phyloP scores from a whole-genome alignment of 305 asterid species.

The Caryopteris hybrid region DNA sequence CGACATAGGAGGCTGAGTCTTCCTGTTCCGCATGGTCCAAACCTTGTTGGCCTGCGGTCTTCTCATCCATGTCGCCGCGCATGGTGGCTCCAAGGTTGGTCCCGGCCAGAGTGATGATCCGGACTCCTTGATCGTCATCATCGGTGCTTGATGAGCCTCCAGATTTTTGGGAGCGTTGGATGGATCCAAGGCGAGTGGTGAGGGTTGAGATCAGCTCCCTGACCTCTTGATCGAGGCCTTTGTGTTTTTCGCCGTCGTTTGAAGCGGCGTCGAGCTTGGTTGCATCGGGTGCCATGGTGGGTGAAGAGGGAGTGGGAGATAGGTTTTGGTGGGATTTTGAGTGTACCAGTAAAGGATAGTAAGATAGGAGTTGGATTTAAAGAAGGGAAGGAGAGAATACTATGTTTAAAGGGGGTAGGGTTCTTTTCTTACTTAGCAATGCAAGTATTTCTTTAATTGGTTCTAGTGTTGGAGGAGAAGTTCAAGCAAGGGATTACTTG shows the following conservation, averaged over 20 bases:
- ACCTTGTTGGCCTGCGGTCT: conserved; percentile 11
- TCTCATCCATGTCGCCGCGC: conserved; percentile 58
- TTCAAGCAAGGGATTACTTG: conserved; percentile 51
- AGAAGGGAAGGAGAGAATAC: background rate
- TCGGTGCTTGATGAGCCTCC: conserved; percentile 27
- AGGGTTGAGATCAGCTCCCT: conserved; percentile 54
- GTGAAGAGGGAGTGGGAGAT: background rate
- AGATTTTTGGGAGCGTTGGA: conserved; percentile 41
- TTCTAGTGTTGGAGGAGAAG: conserved; percentile 22
- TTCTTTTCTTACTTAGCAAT: conserved; percentile 42
- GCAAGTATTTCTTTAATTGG: conserved; percentile 34
- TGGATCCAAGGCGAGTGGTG: conserved; percentile 40
- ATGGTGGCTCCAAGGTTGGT: conserved; percentile 79
- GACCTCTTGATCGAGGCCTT: conserved; percentile 53
- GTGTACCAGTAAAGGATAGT: background rate
- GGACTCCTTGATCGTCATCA: conserved; percentile 41
- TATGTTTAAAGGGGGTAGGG: conserved; percentile 8
- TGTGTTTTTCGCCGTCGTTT: conserved; percentile 31
- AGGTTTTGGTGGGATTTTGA: background rate
- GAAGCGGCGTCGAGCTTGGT: conserved; percentile 15
- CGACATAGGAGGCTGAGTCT: conserved; percentile 45
- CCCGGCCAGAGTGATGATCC: conserved; percentile 77
- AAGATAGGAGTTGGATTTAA: conserved; percentile 20
- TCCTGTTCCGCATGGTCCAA: conserved; percentile 36
- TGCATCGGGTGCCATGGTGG: conserved; percentile 37